phyloP scores from a whole-genome alignment of 768 basidiomycete species.

The Tephrocybe sp. region DNA sequence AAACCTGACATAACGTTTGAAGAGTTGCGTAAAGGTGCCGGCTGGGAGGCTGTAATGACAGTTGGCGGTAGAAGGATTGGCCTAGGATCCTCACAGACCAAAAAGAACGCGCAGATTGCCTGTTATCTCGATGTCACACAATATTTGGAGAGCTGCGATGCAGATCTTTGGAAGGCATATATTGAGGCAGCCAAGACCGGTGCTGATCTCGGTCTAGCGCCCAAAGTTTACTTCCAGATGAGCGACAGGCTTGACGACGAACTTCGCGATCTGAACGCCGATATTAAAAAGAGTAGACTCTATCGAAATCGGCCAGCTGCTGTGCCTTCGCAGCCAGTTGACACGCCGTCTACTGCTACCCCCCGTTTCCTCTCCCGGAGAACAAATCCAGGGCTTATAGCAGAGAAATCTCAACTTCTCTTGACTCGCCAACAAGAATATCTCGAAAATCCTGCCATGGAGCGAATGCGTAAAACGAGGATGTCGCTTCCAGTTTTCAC shows the following conservation, averaged over 20 bases:
- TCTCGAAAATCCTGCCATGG: constrained; percentile 53
- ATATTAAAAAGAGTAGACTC: constrained; percentile 60
- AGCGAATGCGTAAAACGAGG: constrained; percentile 66
- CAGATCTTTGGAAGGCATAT: constrained; percentile 74
- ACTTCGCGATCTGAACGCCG: constrained; percentile 65
- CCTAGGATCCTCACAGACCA: constrained; percentile 62
- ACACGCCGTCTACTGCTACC: not conserved
- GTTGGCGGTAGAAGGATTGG: constrained; percentile 83
- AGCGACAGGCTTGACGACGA: constrained; percentile 62
- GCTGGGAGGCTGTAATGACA: constrained; percentile 74
- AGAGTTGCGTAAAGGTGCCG: constrained; percentile 24
- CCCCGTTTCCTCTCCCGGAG: constrained; percentile 17
- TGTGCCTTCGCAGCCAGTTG: constrained; percentile 5
- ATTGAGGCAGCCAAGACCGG: constrained; percentile 57
- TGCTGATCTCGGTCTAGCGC: constrained; percentile 68
- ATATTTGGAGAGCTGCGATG: constrained; percentile 85
- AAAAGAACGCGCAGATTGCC: constrained; percentile 67
- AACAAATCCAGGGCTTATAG: constrained; percentile 27
- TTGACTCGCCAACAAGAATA: constrained; percentile 54
- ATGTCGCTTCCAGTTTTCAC: constrained; percentile 72
- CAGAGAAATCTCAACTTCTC: constrained; percentile 58
- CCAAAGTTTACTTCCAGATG: constrained; percentile 64
- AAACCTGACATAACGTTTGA: constrained; percentile 67
- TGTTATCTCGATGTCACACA: constrained; percentile 87
- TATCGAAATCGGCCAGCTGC: constrained; percentile 61